Evolutionary conservation across 805 yeast species (phyloP).

Genomic region (Saturnispora gosingensis): DNA sequence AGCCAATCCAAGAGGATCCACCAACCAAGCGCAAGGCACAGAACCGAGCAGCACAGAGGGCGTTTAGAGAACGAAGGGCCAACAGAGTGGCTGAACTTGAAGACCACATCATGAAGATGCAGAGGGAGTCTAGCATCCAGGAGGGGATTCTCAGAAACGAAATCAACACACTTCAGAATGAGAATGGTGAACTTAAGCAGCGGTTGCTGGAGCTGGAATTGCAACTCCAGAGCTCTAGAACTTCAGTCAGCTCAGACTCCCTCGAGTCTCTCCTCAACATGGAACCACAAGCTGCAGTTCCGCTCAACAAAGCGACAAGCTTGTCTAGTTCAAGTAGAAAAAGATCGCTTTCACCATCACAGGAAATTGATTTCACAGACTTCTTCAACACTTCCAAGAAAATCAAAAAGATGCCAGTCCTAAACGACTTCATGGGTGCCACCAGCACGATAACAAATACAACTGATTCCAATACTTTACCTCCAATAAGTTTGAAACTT

Average conservation of each 20-base stretch:
- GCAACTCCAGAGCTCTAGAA: not conserved
- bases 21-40: constrained; percentile 83
- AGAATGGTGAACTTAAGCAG: constrained; percentile 34
- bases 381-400: constrained; percentile 25
- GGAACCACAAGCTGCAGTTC: constrained; percentile 60
- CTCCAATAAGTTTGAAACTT: not conserved
- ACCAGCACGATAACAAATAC: not conserved
- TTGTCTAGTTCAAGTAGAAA: not conserved
- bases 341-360: not conserved
- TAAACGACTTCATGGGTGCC: constrained; percentile 9
- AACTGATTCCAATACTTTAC: constrained; percentile 1
- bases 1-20: constrained; percentile 54
- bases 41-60: constrained; percentile 89
- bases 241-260: not conserved
- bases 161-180: constrained; percentile 38
- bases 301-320: constrained; percentile 29
- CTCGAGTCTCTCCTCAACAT: constrained; percentile 22
- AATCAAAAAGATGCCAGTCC: constrained; percentile 16
- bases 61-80: constrained; percentile 82
- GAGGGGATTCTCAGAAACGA: constrained; percentile 47
- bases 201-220: constrained; percentile 24
- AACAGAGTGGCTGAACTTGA: constrained; percentile 74
- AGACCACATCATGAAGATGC: constrained; percentile 54
- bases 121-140: constrained; percentile 52
- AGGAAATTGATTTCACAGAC: constrained; percentile 52